These are phyloP conservation scores for Puccinia novopanici DNA, from an alignment of 1,284 basidiomycete species.

Conservation along the genomic window DNA sequence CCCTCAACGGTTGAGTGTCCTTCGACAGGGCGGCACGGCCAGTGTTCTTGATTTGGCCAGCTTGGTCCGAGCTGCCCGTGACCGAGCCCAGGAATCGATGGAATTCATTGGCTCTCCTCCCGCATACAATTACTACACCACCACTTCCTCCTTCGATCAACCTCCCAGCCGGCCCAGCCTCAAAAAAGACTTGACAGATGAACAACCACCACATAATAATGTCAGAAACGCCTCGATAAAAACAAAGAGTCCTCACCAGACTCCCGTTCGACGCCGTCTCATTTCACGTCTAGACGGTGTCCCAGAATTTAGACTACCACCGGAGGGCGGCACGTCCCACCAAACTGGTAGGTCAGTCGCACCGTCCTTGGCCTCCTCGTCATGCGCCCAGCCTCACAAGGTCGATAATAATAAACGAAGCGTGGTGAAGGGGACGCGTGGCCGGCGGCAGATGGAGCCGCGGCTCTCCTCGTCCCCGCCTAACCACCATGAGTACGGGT, in stretches of 20 bases:
- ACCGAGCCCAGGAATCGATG: conserved; percentile 13
- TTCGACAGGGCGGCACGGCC: conserved; percentile 44
- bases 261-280: neutral
- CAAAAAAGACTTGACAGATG: neutral
- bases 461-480: neutral
- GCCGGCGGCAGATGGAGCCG: neutral
- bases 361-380: neutral
- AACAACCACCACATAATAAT: neutral
- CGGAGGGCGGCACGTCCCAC: neutral
- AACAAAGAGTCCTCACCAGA: neutral
- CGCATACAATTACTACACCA: neutral
- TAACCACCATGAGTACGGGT: neutral
- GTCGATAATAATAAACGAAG: neutral
- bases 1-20: conserved; percentile 19
- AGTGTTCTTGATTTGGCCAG: conserved; percentile 41
- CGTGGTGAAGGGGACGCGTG: neutral
- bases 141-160: conserved; percentile 5
- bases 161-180: neutral
- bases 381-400: neutral
- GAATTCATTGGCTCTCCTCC: conserved; percentile 11
- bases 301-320: neutral
- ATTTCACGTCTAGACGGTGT: neutral
- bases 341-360: neutral
- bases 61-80: conserved; percentile 21
- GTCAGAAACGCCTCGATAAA: neutral